Conservation (phyloP, 768 basidiomycete species). For the Hericium coralloides region DNA sequence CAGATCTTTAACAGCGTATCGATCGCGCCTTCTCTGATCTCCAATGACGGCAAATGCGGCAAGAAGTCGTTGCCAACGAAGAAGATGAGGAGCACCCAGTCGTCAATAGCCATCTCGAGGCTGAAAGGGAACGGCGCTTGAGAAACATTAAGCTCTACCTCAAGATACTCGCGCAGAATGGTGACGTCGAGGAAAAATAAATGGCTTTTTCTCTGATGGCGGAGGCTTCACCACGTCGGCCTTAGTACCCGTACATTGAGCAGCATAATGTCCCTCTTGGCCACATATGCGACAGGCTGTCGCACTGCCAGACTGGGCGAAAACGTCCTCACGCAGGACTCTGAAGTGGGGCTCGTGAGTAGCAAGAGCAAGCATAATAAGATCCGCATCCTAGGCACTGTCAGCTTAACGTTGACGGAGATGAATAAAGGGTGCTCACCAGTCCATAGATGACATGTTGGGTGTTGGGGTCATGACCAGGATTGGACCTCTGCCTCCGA, state of each 20-base stretch:
- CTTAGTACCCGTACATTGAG: slow-evolving; percentile 82
- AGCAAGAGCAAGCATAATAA: slow-evolving; percentile 96
- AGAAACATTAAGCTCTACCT: slow-evolving; percentile 87
- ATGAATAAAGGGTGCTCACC: slow-evolving; percentile 34
- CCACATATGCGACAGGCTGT: slow-evolving; percentile 88
- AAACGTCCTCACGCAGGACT: slow-evolving; percentile 97
- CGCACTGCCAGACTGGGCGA: slow-evolving; percentile 69
- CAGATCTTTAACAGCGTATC: slow-evolving; percentile 94
- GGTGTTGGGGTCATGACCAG: slow-evolving; percentile 91
- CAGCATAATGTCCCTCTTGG: slow-evolving; percentile 90
- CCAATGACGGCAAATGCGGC: slow-evolving; percentile 94
- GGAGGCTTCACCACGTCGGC: slow-evolving; percentile 57
- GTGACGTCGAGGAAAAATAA: slow-evolving; percentile 99
- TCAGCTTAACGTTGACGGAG: slow-evolving; percentile 8
- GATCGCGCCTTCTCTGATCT: slow-evolving; percentile 98
- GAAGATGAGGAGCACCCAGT: slow-evolving; percentile 99
- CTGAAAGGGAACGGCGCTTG: slow-evolving; percentile 76
- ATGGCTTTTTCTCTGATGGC: slow-evolving; percentile 79
- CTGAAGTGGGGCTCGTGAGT: slow-evolving; percentile 98
- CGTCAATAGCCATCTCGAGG: slow-evolving; percentile 95
- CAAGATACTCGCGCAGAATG: slow-evolving; percentile 93
- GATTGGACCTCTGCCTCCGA: slow-evolving; percentile 77
- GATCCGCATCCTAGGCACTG: slow-evolving; percentile 77
- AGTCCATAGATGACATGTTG: slow-evolving; percentile 96
- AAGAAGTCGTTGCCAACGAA: slow-evolving; percentile 99